phyloP scores from a whole-genome alignment of 2,329 filamentous ascomycete genomes.

The Keithomyces neogunnii region DNA sequence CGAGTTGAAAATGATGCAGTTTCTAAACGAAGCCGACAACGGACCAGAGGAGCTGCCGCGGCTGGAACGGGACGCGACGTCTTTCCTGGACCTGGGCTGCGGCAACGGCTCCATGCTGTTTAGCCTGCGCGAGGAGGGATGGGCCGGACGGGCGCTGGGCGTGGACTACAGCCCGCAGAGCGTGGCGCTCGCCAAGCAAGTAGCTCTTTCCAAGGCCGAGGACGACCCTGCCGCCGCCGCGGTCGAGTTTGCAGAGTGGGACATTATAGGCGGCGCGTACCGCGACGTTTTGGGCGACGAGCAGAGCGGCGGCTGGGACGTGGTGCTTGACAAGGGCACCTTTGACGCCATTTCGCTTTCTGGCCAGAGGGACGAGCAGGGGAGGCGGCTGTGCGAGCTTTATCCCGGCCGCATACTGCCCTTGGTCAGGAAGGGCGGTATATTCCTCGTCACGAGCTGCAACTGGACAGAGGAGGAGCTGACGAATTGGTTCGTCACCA shows the following conservation, averaged over 20 bases:
- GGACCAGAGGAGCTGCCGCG: slow-evolving; percentile 17
- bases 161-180: slow-evolving; percentile 80
- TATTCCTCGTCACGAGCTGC: slow-evolving; percentile 85
- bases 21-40: slow-evolving; percentile 43
- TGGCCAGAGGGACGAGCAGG: slow-evolving; percentile 40
- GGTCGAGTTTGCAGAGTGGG: slow-evolving; percentile 49
- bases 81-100: slow-evolving; percentile 81
- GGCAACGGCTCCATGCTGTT: slow-evolving; percentile 93
- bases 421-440: slow-evolving; percentile 61
- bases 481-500: slow-evolving; percentile 61
- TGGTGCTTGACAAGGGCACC: slow-evolving; percentile 95
- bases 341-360: slow-evolving; percentile 90
- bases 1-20: slow-evolving; percentile 68
- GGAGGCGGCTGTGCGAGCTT: slow-evolving; percentile 59
- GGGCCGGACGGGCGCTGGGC: slow-evolving; percentile 65
- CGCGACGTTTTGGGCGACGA: slow-evolving; percentile 22
- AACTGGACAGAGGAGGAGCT: slow-evolving; percentile 96
- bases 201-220: slow-evolving; percentile 33
- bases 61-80: slow-evolving; percentile 27
- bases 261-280: slow-evolving; percentile 44
- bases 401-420: slow-evolving; percentile 63
- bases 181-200: slow-evolving; percentile 61
- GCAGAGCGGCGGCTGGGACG: slow-evolving; percentile 59
- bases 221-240: slow-evolving; percentile 14
- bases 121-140: slow-evolving; percentile 57